Base-by-base conservation (phyloP, 306 rosid genomes). In the Lablab purpureus region DNA sequence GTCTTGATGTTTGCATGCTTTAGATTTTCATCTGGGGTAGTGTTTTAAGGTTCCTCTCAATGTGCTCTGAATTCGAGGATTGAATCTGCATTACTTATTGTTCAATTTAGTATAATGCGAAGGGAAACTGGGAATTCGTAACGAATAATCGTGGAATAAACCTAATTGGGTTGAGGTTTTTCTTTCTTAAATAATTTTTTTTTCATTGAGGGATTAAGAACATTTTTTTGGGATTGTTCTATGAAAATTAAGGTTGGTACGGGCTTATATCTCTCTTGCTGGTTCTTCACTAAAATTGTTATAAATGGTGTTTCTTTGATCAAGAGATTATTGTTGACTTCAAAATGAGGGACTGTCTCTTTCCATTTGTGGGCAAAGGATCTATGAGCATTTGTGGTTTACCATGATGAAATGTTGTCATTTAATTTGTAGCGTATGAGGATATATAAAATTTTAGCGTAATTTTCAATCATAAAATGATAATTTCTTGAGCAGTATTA, bases 1-100 rank as follows among this genome's bases (percentile, higher is more conserved):
- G 52, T 71, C 55, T 66, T 40, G 23, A 10, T 19, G 58, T 43
- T 78, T 74, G 65, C 71, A 75, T 78, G 75, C 65, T 19, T 74
- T 49, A 32, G 67, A 59, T 67, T 77, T 41, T 67, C 62, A 17
- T 56, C 36, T 75, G 45, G 71, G 75, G 21, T 22, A 6, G 15
- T 14, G 22, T 41, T 70, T 70, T 34, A 64, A 55, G 60, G 15
- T 46, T 50, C 15, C 10, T 19, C 55, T 65, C 7, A 4, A 21
- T 15, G n/a, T n/a, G 18, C 28, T 34, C 6, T 69, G 5, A 25
- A 4, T 56, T 58, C 3, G 2, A 52, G 71, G 67, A 41, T 41
- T 66, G 36, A 47, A 72, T 77, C 46, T 67, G 36, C 19, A 5
- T 58, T 45, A 73, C 28, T 7, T 45, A 32, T 76, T 17, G 50